Conservation (phyloP, 352 stramenopile species). For the Phytophthora quininea region DNA sequence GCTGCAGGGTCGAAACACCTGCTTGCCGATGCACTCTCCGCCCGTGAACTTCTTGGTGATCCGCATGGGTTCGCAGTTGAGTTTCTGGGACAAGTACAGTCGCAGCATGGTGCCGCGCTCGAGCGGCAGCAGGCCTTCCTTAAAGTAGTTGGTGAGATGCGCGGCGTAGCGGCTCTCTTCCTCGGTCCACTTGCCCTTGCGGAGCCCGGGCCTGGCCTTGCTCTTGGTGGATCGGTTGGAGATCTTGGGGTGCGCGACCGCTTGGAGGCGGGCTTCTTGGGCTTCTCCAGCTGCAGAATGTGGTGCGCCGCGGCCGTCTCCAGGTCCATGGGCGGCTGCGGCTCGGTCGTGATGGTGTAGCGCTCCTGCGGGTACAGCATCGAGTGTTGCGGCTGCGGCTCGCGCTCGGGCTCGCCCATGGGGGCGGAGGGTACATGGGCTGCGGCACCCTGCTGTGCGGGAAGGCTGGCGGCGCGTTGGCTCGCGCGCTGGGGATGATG, state of each 20-base stretch:
- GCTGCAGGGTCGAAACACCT: slow-evolving; percentile 82
- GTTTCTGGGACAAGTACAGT: slow-evolving; percentile 90
- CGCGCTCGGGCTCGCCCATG: slow-evolving; percentile 24
- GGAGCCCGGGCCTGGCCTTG: slow-evolving; percentile 83
- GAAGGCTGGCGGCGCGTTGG: slow-evolving; percentile 28
- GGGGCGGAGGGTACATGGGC: slow-evolving; percentile 9
- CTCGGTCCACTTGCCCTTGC: slow-evolving; percentile 89
- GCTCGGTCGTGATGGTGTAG: slow-evolving; percentile 30
- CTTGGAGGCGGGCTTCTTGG: slow-evolving; percentile 62
- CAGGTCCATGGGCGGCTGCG: slow-evolving; percentile 9
- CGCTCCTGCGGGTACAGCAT: slow-evolving; percentile 29
- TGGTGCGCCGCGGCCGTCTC: slow-evolving; percentile 10
- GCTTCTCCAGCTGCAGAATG: slow-evolving; percentile 26
- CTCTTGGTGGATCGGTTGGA: slow-evolving; percentile 79
- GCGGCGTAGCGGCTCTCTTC: slow-evolving; percentile 80
- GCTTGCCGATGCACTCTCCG: slow-evolving; percentile 91
- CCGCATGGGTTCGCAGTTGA: slow-evolving; percentile 93
- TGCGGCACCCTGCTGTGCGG: slow-evolving; percentile 3
- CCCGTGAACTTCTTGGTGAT: slow-evolving; percentile 95
- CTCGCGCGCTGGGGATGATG: slow-evolving; percentile 70
- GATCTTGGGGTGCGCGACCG: slow-evolving; percentile 62
- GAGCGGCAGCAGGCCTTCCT: slow-evolving; percentile 80
- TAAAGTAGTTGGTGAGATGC: slow-evolving; percentile 85
- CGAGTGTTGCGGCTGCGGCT: slow-evolving; percentile 33
- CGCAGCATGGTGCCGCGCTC: slow-evolving; percentile 91